phyloP scores from a whole-genome alignment of 2,329 filamentous ascomycete species.

The Ophiostoma fasciatum region DNA sequence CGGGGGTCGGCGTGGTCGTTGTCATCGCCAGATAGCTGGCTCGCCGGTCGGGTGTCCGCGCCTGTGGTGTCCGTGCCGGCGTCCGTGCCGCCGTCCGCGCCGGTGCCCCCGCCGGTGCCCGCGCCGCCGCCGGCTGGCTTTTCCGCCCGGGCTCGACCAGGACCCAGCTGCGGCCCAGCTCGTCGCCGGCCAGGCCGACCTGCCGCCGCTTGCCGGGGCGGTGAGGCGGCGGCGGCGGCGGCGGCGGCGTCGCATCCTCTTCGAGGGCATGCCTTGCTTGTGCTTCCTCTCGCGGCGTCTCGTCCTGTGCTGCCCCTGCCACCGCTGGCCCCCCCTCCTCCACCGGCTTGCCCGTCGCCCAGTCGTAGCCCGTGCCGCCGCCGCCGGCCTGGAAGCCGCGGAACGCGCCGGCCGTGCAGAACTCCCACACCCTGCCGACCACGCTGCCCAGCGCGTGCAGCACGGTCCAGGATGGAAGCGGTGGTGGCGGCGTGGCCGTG shows the following conservation, averaged over 20 bases:
- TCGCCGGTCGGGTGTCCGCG: slow-evolving; percentile 3
- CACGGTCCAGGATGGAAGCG: slow-evolving; percentile 29
- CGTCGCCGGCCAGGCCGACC: slow-evolving; percentile 34
- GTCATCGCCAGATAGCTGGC: slow-evolving; percentile 6
- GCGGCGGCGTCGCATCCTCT: no score
- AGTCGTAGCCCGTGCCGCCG: slow-evolving; percentile 56
- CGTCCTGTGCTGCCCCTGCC: background rate
- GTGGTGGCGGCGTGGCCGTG: background rate
- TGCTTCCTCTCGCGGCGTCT: background rate
- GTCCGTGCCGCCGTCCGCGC: background rate
- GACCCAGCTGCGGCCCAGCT: slow-evolving; percentile 56
- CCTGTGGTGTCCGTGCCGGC: background rate
- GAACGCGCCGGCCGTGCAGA: slow-evolving; percentile 63
- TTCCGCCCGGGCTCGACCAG: slow-evolving; percentile 40
- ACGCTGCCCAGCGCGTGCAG: slow-evolving; percentile 50
- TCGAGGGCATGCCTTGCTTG: no score
- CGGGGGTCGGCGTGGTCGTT: slow-evolving; percentile 12
- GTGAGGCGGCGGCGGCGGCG: slow-evolving; percentile 10
- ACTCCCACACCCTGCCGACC: slow-evolving; percentile 69
- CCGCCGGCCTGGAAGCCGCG: slow-evolving; percentile 77
- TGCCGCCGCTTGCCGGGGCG: slow-evolving; percentile 39
- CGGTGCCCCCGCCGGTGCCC: slow-evolving; percentile 2
- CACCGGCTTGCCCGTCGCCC: slow-evolving; percentile 17
- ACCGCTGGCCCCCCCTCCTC: no score
- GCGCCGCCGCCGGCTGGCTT: slow-evolving; percentile 3